Evolutionary conservation across 768 basidiomycete genomes (phyloP).

Genomic region (Austroboletus festivus): DNA sequence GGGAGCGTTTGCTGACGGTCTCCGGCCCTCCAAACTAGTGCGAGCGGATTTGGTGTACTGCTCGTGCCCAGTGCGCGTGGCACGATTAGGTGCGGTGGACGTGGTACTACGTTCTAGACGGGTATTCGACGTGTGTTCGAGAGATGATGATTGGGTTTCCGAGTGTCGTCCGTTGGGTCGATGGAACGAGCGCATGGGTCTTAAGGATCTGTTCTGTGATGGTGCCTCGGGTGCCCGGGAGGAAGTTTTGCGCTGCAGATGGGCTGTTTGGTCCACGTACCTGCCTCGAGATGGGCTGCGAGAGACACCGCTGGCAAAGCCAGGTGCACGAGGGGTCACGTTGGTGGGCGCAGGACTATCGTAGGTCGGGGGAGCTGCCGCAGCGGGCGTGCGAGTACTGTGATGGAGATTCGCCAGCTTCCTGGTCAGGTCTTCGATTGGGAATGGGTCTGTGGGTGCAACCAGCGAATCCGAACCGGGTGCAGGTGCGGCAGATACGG

Average conservation of each 20-base stretch:
- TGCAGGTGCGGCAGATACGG: conserved; percentile 26
- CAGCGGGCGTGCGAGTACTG: conserved; percentile 15
- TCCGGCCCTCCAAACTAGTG: conserved; percentile 27
- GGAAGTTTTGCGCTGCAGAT: conserved; percentile 13
- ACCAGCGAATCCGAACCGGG: conserved; percentile 30
- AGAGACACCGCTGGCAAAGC: conserved; percentile 13
- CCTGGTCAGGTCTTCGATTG: conserved; percentile 56
- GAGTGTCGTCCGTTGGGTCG: conserved; percentile 37
- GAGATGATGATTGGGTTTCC: conserved; percentile 35
- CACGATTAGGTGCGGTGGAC: conserved; percentile 12
- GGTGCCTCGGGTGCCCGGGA: conserved; percentile 18
- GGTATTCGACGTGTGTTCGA: conserved; percentile 27
- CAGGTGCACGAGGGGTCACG: conserved; percentile 10
- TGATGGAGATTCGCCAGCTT: conserved; percentile 53
- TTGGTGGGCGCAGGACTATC: conserved; percentile 10
- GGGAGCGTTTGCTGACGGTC: conserved; percentile 16
- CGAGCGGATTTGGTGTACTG: conserved; percentile 17
- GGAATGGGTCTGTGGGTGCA: conserved; percentile 38
- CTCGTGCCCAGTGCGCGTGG: conserved; percentile 16
- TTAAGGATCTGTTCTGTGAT: conserved; percentile 34
- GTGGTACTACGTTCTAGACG: conserved; percentile 39
- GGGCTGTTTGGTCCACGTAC: conserved; percentile 12
- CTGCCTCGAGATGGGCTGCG: conserved; percentile 22
- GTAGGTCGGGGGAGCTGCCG: conserved; percentile 6
- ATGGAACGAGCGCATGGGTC: conserved; percentile 62